These are phyloP conservation scores for Starmerella vitae DNA, from an alignment of 805 yeast species.

Conservation along the genomic window DNA sequence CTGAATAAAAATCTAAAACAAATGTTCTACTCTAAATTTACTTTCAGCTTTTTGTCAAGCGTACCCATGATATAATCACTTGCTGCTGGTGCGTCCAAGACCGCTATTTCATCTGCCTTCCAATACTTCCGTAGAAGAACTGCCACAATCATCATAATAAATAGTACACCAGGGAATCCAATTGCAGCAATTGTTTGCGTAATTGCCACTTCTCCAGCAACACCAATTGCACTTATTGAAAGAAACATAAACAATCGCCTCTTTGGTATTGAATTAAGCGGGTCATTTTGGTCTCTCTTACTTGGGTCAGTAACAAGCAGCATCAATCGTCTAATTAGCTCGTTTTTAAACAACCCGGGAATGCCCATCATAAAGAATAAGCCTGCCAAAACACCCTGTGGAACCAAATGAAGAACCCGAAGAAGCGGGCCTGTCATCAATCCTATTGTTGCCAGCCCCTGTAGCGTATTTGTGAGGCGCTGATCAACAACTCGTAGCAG, in stretches of 20 bases:
- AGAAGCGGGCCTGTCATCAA: constrained; percentile 84
- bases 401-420: constrained; percentile 66
- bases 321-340: constrained; percentile 46
- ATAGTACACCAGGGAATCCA: constrained; percentile 79
- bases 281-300: constrained; percentile 26
- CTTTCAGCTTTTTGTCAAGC: constrained; percentile 24
- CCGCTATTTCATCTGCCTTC: constrained; percentile 42
- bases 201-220: constrained; percentile 69
- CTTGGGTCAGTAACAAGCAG: constrained; percentile 49
- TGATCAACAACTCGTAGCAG: constrained; percentile 62
- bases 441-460: constrained; percentile 70
- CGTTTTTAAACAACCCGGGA: constrained; percentile 57
- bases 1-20: no score
- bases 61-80: constrained; percentile 28
- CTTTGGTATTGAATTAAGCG: constrained; percentile 26
- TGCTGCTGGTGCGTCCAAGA: constrained; percentile 49
- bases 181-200: constrained; percentile 82
- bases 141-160: constrained; percentile 50
- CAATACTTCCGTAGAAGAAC: constrained; percentile 51
- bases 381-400: constrained; percentile 89
- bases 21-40: no score
- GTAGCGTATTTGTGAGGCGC: constrained; percentile 67
- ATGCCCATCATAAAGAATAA: constrained; percentile 88
- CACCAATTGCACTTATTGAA: constrained; percentile 47
- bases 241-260: constrained; percentile 41